These are phyloP conservation scores for Cryptococcus jaspeensis DNA, from an alignment of 1,284 basidiomycete species.

Conservation along the genomic window DNA sequence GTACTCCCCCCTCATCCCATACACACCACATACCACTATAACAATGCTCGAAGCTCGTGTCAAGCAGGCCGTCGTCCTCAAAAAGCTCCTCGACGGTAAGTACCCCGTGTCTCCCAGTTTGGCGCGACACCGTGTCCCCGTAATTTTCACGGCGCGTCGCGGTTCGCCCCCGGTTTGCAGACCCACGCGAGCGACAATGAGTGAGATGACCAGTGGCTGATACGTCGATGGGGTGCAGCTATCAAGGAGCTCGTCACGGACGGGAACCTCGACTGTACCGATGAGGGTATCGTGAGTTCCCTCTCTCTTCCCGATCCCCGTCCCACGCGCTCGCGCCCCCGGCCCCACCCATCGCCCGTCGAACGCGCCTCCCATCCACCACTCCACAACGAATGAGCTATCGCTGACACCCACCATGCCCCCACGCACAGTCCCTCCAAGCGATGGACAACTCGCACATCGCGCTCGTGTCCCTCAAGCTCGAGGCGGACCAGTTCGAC, in stretches of 20 bases:
- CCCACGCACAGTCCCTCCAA: conserved; percentile 66
- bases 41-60: conserved; percentile 87
- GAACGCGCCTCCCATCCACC: too few relatives aligned
- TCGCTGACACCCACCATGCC: neutral
- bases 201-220: neutral
- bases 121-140: neutral
- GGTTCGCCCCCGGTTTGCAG: neutral
- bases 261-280: conserved; percentile 96
- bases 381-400: too few relatives aligned
- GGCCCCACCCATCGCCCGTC: neutral
- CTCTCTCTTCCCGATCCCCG: neutral
- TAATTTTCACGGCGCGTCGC: neutral
- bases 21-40: conserved; percentile 22
- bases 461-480: conserved; percentile 73
- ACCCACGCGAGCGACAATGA: neutral
- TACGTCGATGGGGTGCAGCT: conserved; percentile 56
- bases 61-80: conserved; percentile 74
- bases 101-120: conserved; percentile 8
- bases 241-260: conserved; percentile 98
- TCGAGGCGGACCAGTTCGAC: conserved; percentile 76
- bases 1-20: neutral
- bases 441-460: conserved; percentile 99
- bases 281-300: conserved; percentile 81
- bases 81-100: conserved; percentile 82
- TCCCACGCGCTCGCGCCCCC: neutral